Evolutionary conservation across 208 protist species (phyloP).

Genomic region (Angomonas ambiguus): DNA sequence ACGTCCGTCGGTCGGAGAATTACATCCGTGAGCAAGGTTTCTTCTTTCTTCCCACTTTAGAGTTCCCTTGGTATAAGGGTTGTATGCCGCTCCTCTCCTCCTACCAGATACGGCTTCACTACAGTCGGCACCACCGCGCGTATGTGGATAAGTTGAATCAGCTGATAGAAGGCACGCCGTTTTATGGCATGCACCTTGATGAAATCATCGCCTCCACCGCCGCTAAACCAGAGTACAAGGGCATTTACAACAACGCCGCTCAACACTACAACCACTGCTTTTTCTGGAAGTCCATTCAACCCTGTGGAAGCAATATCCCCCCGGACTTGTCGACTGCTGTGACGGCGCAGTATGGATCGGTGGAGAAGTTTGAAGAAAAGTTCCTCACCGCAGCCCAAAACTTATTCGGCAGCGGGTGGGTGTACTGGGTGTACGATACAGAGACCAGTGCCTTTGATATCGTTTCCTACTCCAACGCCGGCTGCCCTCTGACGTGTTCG

Average conservation of each 20-base stretch:
- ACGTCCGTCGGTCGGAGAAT: conserved; percentile 76
- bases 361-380: conserved; percentile 77
- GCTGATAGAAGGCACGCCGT: conserved; percentile 81
- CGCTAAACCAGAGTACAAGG: conserved; percentile 37
- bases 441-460: conserved; percentile 69
- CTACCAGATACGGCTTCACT: conserved; percentile 88
- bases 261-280: conserved; percentile 93
- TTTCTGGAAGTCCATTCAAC: conserved; percentile 91
- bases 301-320: conserved; percentile 86
- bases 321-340: conserved; percentile 74
- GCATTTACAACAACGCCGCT: conserved; percentile 88
- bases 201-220: conserved; percentile 66
- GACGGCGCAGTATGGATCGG: conserved; percentile 70
- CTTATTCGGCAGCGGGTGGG: conserved; percentile 90
- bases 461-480: conserved; percentile 72
- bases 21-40: conserved; percentile 79
- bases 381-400: conserved; percentile 67
- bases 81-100: conserved; percentile 84
- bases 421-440: conserved; percentile 85
- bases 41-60: conserved; percentile 88
- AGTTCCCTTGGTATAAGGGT: conserved; percentile 89
- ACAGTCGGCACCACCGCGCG: conserved; percentile 83
- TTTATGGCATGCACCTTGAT: conserved; percentile 81
- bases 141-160: conserved; percentile 91
- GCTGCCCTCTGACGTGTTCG: conserved; percentile 63